These are phyloP conservation scores for Euphorbia corollata DNA, from an alignment of 441 rosid genomes.

Conservation along the genomic window DNA sequence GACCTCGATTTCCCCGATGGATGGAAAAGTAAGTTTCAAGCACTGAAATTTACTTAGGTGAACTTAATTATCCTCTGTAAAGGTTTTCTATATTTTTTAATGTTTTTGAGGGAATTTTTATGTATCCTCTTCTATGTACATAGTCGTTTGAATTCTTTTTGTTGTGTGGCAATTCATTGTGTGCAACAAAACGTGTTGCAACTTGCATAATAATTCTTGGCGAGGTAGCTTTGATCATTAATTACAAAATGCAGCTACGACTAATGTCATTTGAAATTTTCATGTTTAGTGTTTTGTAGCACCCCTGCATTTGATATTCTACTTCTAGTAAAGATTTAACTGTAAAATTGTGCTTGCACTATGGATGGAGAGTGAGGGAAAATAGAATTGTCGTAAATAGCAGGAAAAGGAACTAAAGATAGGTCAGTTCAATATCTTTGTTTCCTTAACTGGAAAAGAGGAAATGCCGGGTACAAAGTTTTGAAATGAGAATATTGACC, in stretches of 20 bases:
- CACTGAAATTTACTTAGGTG: not conserved
- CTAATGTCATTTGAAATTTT: not conserved
- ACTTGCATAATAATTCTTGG: not conserved
- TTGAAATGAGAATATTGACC: not conserved
- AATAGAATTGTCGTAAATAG: not conserved
- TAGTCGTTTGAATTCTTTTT: not conserved
- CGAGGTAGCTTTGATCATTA: not conserved
- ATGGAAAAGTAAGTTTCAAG: constrained; percentile 63
- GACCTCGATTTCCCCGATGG: constrained; percentile 86
- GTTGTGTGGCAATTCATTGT: not conserved
- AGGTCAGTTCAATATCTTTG: too few species aligned
- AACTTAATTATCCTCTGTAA: not conserved
- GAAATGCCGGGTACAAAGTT: not conserved
- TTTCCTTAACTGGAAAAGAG: too few species aligned
- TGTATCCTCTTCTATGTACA: not conserved
- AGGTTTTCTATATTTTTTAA: not conserved
- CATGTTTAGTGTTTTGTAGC: not conserved
- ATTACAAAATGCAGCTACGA: not conserved
- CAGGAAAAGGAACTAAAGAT: not conserved
- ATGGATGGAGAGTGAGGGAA: not conserved
- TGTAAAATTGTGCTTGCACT: not conserved
- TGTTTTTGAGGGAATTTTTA: not conserved
- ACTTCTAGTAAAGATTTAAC: not conserved
- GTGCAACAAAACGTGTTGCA: not conserved
- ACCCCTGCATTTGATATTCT: not conserved